Evolutionary conservation across 106 monocot species (phyloP), one percentile per base, ranked within the genome.

Genomic region (Dendrobium chrysotoxum): DNA sequence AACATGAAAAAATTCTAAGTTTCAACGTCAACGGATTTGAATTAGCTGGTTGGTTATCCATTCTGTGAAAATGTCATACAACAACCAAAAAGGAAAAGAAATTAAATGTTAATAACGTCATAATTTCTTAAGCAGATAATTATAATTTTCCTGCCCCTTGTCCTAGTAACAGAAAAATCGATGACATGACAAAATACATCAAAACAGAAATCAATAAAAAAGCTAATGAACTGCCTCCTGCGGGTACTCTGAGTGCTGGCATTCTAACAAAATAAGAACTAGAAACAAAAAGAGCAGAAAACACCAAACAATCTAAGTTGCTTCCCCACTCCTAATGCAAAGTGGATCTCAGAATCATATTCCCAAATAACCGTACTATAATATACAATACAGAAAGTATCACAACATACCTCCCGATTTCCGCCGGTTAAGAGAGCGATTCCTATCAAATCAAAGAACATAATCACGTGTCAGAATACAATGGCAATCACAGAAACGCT

Each of bases 321-420:
- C 30, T 15, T 70, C 26, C 64, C 26, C 25, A 64, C 64, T 38
- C 31, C 7, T 70, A 70, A 64, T 11, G 9, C 53, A 64, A 21
- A 64, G 64, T 21, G 61, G 61, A 23, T 7, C 64, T 64, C 70
- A 35, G 1, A 46, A 17, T 16, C 9, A 47, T 1, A 70, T 18
- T 75, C 65, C 75, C 35, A 79, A 21, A 41, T 44, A 70, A 30
- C 10, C 47, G 28, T 25, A 5, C 10, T 80, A 11, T 41, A 17
- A 42, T 47, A 12, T 75, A 50, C 21, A 67, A 35, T 67, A 50
- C 77, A 54, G 47, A 73, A 35, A 31, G 18, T 7, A 40, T 83
- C 78, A 18, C 28, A 13, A 30, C 53, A 72, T 80, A 87, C 89
- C 87, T 77, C 85, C 91, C 61, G 85, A 84, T 77, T 81, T 89